These are phyloP conservation scores for Thelephora terrestris DNA, from an alignment of 1,284 basidiomycete species.

Conservation along the genomic window DNA sequence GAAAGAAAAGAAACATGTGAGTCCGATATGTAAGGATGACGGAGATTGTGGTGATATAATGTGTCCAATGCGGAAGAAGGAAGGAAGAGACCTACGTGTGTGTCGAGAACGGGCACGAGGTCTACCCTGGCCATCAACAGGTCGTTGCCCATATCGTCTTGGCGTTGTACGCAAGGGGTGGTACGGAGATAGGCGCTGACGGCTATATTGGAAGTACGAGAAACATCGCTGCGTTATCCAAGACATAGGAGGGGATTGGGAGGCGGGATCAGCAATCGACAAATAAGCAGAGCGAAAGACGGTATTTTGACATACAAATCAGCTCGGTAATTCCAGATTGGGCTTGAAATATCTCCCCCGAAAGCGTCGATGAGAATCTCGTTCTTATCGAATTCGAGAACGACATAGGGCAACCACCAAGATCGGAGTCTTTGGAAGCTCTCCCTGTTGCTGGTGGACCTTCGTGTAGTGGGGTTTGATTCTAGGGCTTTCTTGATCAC, in stretches of 20 bases:
- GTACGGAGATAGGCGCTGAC: conserved; percentile 86
- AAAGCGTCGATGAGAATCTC: conserved; percentile 95
- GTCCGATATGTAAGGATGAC: conserved; percentile 5
- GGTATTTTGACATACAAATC: conserved; percentile 62
- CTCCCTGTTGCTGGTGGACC: conserved; percentile 65
- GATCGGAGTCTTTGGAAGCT: conserved; percentile 83
- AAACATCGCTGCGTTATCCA: conserved; percentile 58
- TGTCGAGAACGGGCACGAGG: conserved; percentile 81
- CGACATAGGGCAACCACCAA: conserved; percentile 97
- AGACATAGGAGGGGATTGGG: conserved; percentile 6
- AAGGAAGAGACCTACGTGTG: conserved; percentile 40
- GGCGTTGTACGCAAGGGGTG: conserved; percentile 47
- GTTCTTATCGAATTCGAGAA: conserved; percentile 99
- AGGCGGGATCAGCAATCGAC: conserved; percentile 1
- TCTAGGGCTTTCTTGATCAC: conserved; percentile 80
- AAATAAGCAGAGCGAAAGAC: background rate
- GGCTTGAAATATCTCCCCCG: conserved; percentile 76
- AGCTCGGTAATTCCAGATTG: conserved; percentile 95
- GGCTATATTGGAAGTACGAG: conserved; percentile 82
- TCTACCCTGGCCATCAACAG: conserved; percentile 87
- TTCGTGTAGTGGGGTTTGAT: conserved; percentile 38
- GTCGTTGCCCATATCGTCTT: conserved; percentile 89
- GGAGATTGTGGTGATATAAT: background rate
- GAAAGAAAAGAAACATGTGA: conserved; percentile 5
- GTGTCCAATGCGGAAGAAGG: no score